These are phyloP conservation scores for Pseudocercospora eumusae DNA, from an alignment of 2,329 filamentous ascomycete species.

Conservation along the genomic window DNA sequence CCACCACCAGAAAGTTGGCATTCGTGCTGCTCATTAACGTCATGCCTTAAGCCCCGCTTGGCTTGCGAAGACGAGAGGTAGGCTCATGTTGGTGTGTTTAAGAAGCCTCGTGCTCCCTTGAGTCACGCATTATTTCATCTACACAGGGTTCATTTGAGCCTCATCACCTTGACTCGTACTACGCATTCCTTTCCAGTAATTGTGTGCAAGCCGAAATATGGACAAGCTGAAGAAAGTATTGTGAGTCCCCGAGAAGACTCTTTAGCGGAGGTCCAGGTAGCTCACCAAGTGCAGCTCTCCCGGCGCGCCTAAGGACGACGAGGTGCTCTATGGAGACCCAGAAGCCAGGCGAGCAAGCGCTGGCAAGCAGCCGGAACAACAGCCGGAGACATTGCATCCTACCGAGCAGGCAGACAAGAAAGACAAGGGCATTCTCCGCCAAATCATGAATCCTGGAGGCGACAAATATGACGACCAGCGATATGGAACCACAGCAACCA, in stretches of 20 bases:
- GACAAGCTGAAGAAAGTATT: conserved; percentile 50
- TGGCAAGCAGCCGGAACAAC: conserved; percentile 15
- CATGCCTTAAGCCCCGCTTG: conserved; percentile 14
- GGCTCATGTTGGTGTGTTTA: conserved; percentile 8
- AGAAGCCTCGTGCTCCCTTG: not conserved
- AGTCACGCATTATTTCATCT: conserved; percentile 2
- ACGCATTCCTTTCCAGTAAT: not conserved
- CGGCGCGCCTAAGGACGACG: conserved; percentile 40
- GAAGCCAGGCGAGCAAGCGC: conserved; percentile 12
- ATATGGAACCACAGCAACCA: conserved; percentile 23
- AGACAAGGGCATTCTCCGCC: conserved; percentile 25
- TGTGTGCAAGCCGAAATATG: conserved; percentile 36
- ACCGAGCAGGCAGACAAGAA: conserved; percentile 20
- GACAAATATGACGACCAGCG: conserved; percentile 24
- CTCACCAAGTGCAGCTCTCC: conserved; percentile 30
- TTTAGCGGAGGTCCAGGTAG: not conserved
- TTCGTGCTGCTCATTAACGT: conserved; percentile 7
- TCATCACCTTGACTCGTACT: conserved; percentile 7
- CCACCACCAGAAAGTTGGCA: conserved; percentile 6
- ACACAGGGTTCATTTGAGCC: conserved; percentile 8
- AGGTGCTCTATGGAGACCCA: conserved; percentile 41
- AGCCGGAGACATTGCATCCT: conserved; percentile 16
- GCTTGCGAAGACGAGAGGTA: conserved; percentile 7
- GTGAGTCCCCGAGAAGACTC: conserved; percentile 33
- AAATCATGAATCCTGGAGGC: conserved; percentile 26